Evolutionary conservation across 768 basidiomycete genomes (phyloP), one percentile per base, ranked within the genome.

Genomic region (Psilocybe sp.): DNA sequence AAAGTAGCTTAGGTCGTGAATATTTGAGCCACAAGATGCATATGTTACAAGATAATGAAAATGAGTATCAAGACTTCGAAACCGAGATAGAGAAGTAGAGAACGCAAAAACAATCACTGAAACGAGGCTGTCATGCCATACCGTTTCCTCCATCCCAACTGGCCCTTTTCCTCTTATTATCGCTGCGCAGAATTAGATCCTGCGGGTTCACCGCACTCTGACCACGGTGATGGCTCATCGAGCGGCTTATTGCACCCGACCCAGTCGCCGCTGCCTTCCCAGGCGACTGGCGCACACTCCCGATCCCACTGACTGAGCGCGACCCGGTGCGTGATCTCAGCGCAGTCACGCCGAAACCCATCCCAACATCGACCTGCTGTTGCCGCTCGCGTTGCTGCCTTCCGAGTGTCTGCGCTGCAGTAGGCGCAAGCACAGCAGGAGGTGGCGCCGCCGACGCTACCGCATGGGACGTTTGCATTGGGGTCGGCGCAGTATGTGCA

Each of bases 191-290:
- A 11, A 71, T 52, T 49, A 74, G 47, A 53, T 74, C 73, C 62
- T 70, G 69, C 13, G 73, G 73, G 50, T 71, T 69, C 33, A 75
- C 71, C 16, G 69, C 70, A 52, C 74, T 77, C 62, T 73, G 72
- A 12, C 73, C 74, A 14, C 74, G 64, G 57, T 75, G 72, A 60
- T 77, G 75, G 46, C 68, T 68, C 55, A 64, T 59, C 48, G 64
- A 65, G 51, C 66, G 56, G 16, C 61, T 60, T 10, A 59, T 36
- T 2, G 52, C 34, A 9, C 51, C 56, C 2, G 37, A 14, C 14
- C 51, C 47, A 8, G 32, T 28, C 9, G 10, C 13, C 31, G 46
- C n/a, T n/a, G n/a, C 53, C 33, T 52, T 55, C 16, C 51, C 54
- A 32, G 32, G 43, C 14, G 43, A 11, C 16, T 44, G 49, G 35